Percentiles rank a stretch among this genome's conserved stretches.
Evolutionary conservation across 73 alveolate genomes (phyloP).

Genomic region (Paraurostyla sp.): DNA sequence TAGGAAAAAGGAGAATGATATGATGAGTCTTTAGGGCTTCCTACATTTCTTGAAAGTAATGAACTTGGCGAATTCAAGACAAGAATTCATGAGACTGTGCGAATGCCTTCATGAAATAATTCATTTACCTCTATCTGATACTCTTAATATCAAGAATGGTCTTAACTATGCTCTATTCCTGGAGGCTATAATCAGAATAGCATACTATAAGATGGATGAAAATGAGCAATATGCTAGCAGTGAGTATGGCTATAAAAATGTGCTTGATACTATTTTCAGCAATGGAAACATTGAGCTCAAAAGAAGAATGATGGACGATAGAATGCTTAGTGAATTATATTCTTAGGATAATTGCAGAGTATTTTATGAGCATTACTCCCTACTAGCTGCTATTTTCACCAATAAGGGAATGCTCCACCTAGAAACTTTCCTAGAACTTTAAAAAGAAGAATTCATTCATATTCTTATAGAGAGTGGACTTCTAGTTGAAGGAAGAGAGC

Average conservation of each 20-base stretch:
- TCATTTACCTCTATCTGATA: conserved; percentile 54
- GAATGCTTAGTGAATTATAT: conserved; percentile 58
- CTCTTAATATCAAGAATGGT: conserved; percentile 70
- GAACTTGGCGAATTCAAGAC: conserved; percentile 47
- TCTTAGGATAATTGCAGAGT: conserved; percentile 61
- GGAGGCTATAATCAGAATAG: conserved; percentile 68
- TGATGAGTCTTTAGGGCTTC: conserved; percentile 66
- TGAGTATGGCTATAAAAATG: conserved; percentile 46
- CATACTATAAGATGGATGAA: conserved; percentile 33
- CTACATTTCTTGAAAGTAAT: conserved; percentile 71
- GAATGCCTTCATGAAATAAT: conserved; percentile 66
- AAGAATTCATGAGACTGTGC: conserved; percentile 31
- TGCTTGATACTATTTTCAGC: conserved; percentile 47
- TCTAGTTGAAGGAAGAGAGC: conserved; percentile 43
- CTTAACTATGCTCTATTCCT: conserved; percentile 73
- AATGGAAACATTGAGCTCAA: conserved; percentile 58
- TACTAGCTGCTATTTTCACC: conserved; percentile 70
- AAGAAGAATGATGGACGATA: conserved; percentile 57
- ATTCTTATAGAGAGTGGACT: conserved; percentile 47
- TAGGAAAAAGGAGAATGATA: conserved; percentile 54
- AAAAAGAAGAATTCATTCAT: conserved; percentile 67
- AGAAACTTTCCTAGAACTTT: conserved; percentile 63
- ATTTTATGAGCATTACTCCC: conserved; percentile 61
- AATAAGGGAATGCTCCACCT: conserved; percentile 58
- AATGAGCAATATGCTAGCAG: conserved; percentile 28